Conservation (phyloP, 1,284 basidiomycete genomes). For the Cystobasidium pallidum region DNA sequence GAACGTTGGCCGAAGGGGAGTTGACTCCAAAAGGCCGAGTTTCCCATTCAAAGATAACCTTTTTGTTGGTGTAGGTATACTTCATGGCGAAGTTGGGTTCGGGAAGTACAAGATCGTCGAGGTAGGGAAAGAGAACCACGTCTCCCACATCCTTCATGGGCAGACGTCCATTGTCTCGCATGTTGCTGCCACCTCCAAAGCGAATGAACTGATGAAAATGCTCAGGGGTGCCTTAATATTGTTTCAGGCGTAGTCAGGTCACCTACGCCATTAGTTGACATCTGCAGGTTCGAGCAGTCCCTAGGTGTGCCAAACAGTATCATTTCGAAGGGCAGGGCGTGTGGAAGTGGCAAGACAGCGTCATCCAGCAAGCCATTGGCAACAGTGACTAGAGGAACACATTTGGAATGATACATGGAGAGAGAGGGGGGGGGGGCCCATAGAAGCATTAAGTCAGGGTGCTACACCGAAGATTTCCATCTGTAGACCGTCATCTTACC, state of each 20-base stretch:
- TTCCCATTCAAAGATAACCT: constrained; percentile 14
- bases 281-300: neutral
- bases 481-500: neutral
- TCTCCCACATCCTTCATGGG: constrained; percentile 14
- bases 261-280: neutral
- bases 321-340: neutral
- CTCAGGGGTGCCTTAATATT: too few species aligned
- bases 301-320: constrained; percentile 5
- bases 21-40: constrained; percentile 4
- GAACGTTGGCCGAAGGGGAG: constrained; percentile 2
- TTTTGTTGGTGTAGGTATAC: constrained; percentile 25
- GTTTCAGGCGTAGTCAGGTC: neutral
- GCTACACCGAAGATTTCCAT: neutral
- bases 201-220: constrained; percentile 36
- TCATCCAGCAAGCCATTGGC: constrained; percentile 22
- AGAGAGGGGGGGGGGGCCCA: neutral
- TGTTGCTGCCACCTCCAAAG: constrained; percentile 19
- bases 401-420: neutral
- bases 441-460: neutral
- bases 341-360: neutral
- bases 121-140: constrained; percentile 13
- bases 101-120: constrained; percentile 18
- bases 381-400: constrained; percentile 6
- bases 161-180: constrained; percentile 1
- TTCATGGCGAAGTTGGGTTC: constrained; percentile 15